These are phyloP conservation scores for Candida odintsovae DNA, from an alignment of 805 yeast species.

Conservation along the genomic window DNA sequence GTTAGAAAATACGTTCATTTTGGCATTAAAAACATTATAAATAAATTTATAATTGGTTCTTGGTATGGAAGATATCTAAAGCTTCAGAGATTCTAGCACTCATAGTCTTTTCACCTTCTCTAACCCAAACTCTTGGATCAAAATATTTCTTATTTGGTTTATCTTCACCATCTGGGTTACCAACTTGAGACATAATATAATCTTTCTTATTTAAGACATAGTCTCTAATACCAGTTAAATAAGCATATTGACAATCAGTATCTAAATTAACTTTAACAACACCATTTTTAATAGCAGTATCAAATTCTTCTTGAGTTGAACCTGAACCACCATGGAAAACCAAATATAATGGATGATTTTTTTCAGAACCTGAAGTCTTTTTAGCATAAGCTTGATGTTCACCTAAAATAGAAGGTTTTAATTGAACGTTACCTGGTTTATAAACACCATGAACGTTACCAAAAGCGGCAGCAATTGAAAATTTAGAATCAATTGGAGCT, in stretches of 20 bases:
- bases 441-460: slow-evolving; percentile 99
- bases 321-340: slow-evolving; percentile 99
- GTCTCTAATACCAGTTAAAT: slow-evolving; percentile 95
- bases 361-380: slow-evolving; percentile 48
- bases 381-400: slow-evolving; percentile 91
- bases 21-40: background rate
- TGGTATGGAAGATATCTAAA: slow-evolving; percentile 79
- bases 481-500: slow-evolving; percentile 88
- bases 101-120: slow-evolving; percentile 99
- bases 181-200: slow-evolving; percentile 82
- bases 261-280: slow-evolving; percentile 98
- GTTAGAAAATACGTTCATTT: background rate
- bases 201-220: slow-evolving; percentile 95
- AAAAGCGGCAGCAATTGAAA: slow-evolving; percentile 98
- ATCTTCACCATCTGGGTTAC: slow-evolving; percentile 99
- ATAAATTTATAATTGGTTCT: slow-evolving; percentile 44
- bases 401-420: slow-evolving; percentile 89
- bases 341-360: slow-evolving; percentile 76
- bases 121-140: slow-evolving; percentile 99
- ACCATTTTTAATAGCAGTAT: slow-evolving; percentile 87
- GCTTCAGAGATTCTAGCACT: slow-evolving; percentile 77
- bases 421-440: slow-evolving; percentile 97
- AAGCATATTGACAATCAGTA: slow-evolving; percentile 98
- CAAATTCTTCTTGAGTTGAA: slow-evolving; percentile 86
- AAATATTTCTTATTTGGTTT: slow-evolving; percentile 99